Evolutionary conservation across 495 filamentous ascomycete genomes (phyloP).

Genomic region (Daldinia vernicosa): DNA sequence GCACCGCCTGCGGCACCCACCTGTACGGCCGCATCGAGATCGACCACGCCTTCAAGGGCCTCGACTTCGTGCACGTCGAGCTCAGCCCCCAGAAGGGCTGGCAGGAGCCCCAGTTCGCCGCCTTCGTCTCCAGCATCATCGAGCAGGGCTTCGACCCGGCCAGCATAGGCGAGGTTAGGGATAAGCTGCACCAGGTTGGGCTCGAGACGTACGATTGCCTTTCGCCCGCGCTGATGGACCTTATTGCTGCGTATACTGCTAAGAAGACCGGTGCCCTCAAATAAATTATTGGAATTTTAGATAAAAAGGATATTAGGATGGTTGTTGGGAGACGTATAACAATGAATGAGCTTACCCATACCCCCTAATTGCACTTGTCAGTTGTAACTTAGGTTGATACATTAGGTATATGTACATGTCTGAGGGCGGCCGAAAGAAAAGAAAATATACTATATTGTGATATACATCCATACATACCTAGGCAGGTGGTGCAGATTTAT

Average conservation of each 20-base stretch:
- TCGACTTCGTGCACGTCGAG: slow-evolving; percentile 70
- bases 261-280: slow-evolving; percentile 51
- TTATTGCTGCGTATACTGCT: slow-evolving; percentile 63
- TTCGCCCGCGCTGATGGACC: slow-evolving; percentile 66
- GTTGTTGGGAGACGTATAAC: neutral
- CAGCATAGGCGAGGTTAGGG: slow-evolving; percentile 60
- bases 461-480: too few relatives aligned
- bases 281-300: neutral
- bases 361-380: neutral
- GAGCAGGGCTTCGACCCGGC: slow-evolving; percentile 67
- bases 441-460: neutral
- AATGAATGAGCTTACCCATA: neutral
- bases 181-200: slow-evolving; percentile 57
- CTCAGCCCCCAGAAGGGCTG: slow-evolving; percentile 64
- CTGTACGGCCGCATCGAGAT: slow-evolving; percentile 67
- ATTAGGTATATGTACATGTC: neutral
- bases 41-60: slow-evolving; percentile 68
- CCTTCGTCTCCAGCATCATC: slow-evolving; percentile 67
- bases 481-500: slow-evolving; percentile 15
- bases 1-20: slow-evolving; percentile 64
- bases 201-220: slow-evolving; percentile 66
- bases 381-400: slow-evolving; percentile 1
- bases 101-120: slow-evolving; percentile 71
- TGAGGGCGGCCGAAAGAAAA: neutral
- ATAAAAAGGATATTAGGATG: neutral